Evolutionary conservation across 176 grass and related monocot genomes (phyloP).

Genomic region (Ensete glaucum): DNA sequence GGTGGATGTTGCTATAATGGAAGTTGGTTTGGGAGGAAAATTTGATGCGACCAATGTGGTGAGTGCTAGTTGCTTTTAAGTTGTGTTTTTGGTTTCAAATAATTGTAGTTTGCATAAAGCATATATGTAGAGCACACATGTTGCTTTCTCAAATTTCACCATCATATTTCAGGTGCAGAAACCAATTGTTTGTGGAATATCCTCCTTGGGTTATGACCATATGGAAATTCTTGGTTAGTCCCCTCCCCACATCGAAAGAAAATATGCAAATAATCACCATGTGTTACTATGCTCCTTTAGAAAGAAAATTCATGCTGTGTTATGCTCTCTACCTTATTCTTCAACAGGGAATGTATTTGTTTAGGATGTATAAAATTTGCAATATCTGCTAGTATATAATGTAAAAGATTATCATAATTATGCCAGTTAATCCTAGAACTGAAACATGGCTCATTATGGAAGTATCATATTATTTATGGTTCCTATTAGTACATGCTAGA

Average conservation of each 20-base stretch:
- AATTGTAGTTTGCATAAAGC: background rate
- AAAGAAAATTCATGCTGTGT: too few relatives aligned
- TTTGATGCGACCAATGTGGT: slow-evolving; percentile 99
- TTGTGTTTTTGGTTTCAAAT: background rate
- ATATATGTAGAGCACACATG: background rate
- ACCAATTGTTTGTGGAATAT: slow-evolving; percentile 76
- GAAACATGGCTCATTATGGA: too few relatives aligned
- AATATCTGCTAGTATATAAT: too few relatives aligned
- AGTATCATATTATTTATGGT: too few relatives aligned
- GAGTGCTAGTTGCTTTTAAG: background rate
- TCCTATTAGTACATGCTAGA: too few relatives aligned
- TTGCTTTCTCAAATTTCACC: background rate
- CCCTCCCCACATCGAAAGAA: background rate
- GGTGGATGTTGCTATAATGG: slow-evolving; percentile 93
- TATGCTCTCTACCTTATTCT: too few relatives aligned
- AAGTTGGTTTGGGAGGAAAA: slow-evolving; percentile 94
- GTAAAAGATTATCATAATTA: too few relatives aligned
- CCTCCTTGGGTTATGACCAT: slow-evolving; percentile 87
- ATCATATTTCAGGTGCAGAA: slow-evolving; percentile 48
- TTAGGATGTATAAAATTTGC: too few relatives aligned
- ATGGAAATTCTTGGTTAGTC: slow-evolving; percentile 91
- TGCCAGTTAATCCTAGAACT: too few relatives aligned
- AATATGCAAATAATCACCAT: too few relatives aligned
- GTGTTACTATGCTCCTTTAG: too few relatives aligned
- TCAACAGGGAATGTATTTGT: too few relatives aligned